Percentiles rank a stretch among this genome's conserved stretches.
These are phyloP conservation scores for Puccinia novopanici DNA, from an alignment of 1,284 basidiomycete species.

Conservation along the genomic window DNA sequence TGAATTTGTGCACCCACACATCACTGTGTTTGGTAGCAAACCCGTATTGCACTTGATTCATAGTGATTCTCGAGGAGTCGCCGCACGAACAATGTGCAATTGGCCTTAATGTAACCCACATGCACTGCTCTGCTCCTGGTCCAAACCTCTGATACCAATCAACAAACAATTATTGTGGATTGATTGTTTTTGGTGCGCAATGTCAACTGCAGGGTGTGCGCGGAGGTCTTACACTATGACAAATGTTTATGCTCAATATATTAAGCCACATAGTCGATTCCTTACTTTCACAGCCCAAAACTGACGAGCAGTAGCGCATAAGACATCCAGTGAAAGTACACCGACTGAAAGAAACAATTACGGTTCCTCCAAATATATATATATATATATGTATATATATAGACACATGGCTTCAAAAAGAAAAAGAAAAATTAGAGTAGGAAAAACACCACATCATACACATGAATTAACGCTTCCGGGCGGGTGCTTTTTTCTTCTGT, in stretches of 20 bases:
- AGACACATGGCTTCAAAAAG: neutral
- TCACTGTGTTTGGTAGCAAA: too few species aligned
- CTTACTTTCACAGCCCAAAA: neutral
- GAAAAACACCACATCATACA: neutral
- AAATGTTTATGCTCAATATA: neutral
- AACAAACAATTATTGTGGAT: too few species aligned
- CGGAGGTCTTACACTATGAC: neutral
- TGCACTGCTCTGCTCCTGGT: too few species aligned
- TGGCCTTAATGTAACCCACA: too few species aligned
- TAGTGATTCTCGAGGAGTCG: too few species aligned
- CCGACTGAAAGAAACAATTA: neutral
- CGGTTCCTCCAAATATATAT: neutral
- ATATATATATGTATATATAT: too few species aligned
- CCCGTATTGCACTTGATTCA: too few species aligned
- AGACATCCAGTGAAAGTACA: neutral
- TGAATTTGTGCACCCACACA: too few species aligned
- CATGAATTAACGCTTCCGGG: constrained; percentile 20
- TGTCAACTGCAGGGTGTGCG: too few species aligned
- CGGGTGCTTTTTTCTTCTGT: constrained; percentile 32
- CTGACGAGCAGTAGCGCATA: neutral
- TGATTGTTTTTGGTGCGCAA: too few species aligned
- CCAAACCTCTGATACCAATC: too few species aligned
- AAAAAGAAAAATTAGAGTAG: neutral
- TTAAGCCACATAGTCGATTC: neutral
- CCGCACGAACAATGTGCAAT: too few species aligned